These are phyloP conservation scores for Podila epicladia DNA, from an alignment of 192 early-diverging fungal genomes.

Conservation along the genomic window DNA sequence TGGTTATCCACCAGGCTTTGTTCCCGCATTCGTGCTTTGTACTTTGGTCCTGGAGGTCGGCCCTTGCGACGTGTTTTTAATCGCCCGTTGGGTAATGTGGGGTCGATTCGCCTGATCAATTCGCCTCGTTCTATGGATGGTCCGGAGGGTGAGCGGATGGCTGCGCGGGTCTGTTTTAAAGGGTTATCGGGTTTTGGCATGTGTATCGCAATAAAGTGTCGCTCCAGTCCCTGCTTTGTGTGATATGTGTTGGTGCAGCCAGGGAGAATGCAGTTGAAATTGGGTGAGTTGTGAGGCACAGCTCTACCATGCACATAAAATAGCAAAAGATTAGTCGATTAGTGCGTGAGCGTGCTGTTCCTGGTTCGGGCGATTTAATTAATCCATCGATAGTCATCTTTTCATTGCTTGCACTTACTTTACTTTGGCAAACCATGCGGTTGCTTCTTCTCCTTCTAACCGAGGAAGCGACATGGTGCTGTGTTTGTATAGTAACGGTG, in stretches of 20 bases:
- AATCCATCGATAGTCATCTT: background rate
- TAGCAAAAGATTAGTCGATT: background rate
- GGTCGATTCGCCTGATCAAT: background rate
- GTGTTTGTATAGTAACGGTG: constrained; percentile 1
- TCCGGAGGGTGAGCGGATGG: background rate
- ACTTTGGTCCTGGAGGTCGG: constrained; percentile 22
- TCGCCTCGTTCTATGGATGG: background rate
- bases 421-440: constrained; percentile 28
- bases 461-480: constrained; percentile 10
- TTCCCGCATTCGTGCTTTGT: constrained; percentile 8
- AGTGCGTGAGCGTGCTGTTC: background rate
- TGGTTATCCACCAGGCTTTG: constrained; percentile 6
- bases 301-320: constrained; percentile 10
- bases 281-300: constrained; percentile 15
- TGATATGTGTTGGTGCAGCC: constrained; percentile 44
- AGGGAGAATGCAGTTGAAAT: constrained; percentile 37
- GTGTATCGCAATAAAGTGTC: constrained; percentile 37
- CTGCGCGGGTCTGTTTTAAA: background rate
- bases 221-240: constrained; percentile 48
- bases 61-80: constrained; percentile 34
- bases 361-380: background rate
- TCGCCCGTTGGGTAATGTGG: constrained; percentile 1
- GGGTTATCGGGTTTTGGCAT: constrained; percentile 12
- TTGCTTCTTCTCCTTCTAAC: constrained; percentile 16
- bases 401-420: constrained; percentile 14